These are phyloP conservation scores for Fusarium sp. DNA, from an alignment of 2,329 filamentous ascomycete species.

Conservation along the genomic window DNA sequence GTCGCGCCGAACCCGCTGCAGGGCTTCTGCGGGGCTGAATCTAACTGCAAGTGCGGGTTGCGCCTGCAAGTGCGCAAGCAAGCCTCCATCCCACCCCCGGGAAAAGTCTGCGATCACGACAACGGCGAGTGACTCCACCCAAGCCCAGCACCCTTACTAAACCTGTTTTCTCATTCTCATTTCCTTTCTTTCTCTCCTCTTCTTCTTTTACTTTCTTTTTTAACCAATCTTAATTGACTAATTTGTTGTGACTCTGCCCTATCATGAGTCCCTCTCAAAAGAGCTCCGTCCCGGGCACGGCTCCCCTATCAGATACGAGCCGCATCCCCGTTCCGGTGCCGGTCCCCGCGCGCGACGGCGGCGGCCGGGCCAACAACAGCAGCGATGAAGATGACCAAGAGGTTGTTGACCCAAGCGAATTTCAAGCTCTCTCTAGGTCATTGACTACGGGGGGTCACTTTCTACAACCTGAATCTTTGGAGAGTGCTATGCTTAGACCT, in stretches of 20 bases:
- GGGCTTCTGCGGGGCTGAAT: constrained; percentile 30
- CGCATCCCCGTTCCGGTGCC: constrained; percentile 28
- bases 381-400: constrained; percentile 18
- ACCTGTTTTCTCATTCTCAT: constrained; percentile 10
- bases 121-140: constrained; percentile 31
- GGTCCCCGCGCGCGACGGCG: constrained; percentile 23
- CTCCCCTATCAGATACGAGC: constrained; percentile 13
- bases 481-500: constrained; percentile 51
- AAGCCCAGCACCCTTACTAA: constrained; percentile 2
- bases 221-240: background rate
- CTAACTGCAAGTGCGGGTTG: background rate
- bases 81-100: background rate
- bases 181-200: background rate
- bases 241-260: background rate
- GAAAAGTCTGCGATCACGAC: constrained; percentile 43
- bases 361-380: constrained; percentile 5
- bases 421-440: constrained; percentile 51
- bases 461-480: constrained; percentile 53
- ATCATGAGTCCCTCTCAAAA: constrained; percentile 22
- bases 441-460: constrained; percentile 50
- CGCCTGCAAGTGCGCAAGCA: background rate
- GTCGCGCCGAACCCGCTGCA: constrained; percentile 10
- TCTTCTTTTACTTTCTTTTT: background rate
- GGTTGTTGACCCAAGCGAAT: constrained; percentile 33
- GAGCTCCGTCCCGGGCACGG: background rate